Evolutionary conservation across 495 filamentous ascomycete genomes (phyloP), one percentile per base, ranked within the genome.

Genomic region (Entonaema liquescens): DNA sequence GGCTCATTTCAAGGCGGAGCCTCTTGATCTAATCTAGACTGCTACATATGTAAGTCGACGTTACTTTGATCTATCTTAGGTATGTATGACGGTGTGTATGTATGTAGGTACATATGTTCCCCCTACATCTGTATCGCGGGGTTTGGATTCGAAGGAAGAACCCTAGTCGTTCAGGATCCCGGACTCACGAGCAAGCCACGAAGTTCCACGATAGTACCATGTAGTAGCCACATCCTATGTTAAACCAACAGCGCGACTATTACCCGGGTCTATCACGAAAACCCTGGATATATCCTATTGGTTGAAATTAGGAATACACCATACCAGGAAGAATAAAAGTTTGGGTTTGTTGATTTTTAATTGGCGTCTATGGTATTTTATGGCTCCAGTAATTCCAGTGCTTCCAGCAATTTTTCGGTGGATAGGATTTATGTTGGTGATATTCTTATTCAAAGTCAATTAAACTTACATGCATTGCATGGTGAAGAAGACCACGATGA

Each of bases 401-500:
- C 1, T 47, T 47, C 7, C 19, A 47, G 19, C 11, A 23, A 47
- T 47, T 47, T 47, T 47, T 47, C 42, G 9, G 19, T 23, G 42
- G 42, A 47, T 47, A 47, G 42, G 42, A 47, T 47, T 47, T 47
- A 23, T 13, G 42, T 47, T 47, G 42, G 42, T 47, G 19, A 47
- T 47, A 13, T 47, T 47, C 19, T 23, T 23, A 47, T 47, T 23
- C 42, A 23, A 47, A 21, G 42, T 47, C 42, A 47, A 47, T 47
- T 47, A 47, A 47, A 47, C 42, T 47, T 47, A 47, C 42, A 47
- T 47, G 42, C 42, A 17, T 47, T 21, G 42, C 42, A 23, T 47
- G 7, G 2, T 23, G 23, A 53, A 53, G 49, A 28, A 52, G 49
- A 53, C 49, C 17, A 53, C 26, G 49, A 68, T 50, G 59, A 63